These are phyloP conservation scores for Cystofilobasidium capitatum DNA, from an alignment of 768 basidiomycete genomes.

Conservation along the genomic window DNA sequence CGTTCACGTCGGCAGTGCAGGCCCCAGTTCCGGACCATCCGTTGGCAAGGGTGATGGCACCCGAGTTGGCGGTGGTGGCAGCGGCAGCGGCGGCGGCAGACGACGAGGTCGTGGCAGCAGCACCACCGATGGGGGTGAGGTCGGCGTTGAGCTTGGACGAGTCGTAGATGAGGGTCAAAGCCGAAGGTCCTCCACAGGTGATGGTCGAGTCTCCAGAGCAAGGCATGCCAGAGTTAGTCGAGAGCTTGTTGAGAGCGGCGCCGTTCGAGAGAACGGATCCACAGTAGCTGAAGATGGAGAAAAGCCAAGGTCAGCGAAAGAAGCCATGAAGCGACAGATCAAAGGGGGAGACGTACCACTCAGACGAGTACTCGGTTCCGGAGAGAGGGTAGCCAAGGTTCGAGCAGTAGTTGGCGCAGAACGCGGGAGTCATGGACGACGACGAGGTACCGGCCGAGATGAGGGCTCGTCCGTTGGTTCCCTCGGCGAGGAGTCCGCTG, in stretches of 20 bases:
- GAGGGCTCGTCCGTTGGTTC: constrained; percentile 29
- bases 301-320: background rate
- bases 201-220: constrained; percentile 5
- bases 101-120: background rate
- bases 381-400: constrained; percentile 27
- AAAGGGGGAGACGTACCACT: background rate
- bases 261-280: background rate
- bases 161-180: constrained; percentile 6
- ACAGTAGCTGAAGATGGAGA: background rate
- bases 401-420: constrained; percentile 31
- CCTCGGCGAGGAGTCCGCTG: constrained; percentile 5
- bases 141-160: constrained; percentile 5
- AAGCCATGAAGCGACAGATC: too few relatives aligned
- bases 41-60: constrained; percentile 10
- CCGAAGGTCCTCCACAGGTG: constrained; percentile 12
- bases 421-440: constrained; percentile 29
- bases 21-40: background rate
- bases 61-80: background rate
- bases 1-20: constrained; percentile 10
- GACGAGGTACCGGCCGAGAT: constrained; percentile 27
- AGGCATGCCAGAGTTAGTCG: background rate
- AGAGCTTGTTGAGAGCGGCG: too few relatives aligned
- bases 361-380: constrained; percentile 31
- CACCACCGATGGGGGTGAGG: constrained; percentile 4
- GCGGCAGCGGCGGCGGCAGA: background rate